phyloP scores from a whole-genome alignment of 352 stramenopile species.

The Phytopythium cucurbitacearum region DNA sequence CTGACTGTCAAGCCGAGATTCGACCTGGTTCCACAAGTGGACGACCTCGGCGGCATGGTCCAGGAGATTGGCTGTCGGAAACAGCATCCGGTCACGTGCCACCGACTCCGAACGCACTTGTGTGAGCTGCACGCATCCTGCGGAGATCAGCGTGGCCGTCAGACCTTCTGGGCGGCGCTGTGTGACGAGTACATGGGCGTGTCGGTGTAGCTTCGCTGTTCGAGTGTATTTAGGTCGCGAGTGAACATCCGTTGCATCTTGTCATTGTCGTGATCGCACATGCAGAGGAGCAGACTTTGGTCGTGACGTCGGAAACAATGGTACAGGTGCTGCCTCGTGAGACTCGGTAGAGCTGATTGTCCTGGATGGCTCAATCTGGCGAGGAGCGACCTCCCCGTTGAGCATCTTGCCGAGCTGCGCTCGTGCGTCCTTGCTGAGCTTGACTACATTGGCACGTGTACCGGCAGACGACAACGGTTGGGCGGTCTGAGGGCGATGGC shows the following conservation, averaged over 20 bases:
- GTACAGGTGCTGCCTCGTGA: neutral
- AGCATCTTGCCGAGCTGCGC: slow-evolving; percentile 2
- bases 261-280: neutral
- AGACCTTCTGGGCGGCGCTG: slow-evolving; percentile 67
- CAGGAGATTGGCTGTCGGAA: slow-evolving; percentile 82
- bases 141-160: slow-evolving; percentile 62
- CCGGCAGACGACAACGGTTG: neutral
- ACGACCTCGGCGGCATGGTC: slow-evolving; percentile 77
- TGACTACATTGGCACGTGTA: neutral
- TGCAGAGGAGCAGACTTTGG: slow-evolving; percentile 6
- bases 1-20: slow-evolving; percentile 74
- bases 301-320: slow-evolving; percentile 4
- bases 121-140: slow-evolving; percentile 79
- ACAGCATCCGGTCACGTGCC: slow-evolving; percentile 68
- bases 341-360: neutral
- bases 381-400: neutral
- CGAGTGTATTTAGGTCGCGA: too few species aligned
- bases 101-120: slow-evolving; percentile 76
- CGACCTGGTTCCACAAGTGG: slow-evolving; percentile 76
- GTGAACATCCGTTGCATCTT: neutral
- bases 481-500: neutral
- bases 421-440: slow-evolving; percentile 1
- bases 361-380: neutral
- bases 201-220: too few species aligned
- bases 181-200: slow-evolving; percentile 54